Evolutionary conservation across 441 rosid genomes (phyloP).

Genomic region (Raphanus hybrid): DNA sequence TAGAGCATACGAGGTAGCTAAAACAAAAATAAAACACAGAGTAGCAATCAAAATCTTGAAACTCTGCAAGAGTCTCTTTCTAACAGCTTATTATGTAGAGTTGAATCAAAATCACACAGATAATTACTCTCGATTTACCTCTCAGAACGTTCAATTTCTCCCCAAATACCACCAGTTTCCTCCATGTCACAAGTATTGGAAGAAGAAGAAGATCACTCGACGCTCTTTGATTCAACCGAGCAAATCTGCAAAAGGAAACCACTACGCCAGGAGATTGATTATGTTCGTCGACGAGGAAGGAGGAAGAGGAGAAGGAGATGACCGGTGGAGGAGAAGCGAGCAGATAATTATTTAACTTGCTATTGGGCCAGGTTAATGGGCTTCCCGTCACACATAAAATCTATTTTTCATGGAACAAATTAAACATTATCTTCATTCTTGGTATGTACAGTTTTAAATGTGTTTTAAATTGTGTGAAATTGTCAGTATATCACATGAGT

Average conservation of each 20-base stretch:
- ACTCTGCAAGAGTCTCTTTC: too few species aligned
- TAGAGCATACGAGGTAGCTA: constrained; percentile 79
- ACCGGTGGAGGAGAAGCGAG: background rate
- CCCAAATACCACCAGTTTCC: constrained; percentile 52
- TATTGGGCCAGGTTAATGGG: constrained; percentile 2
- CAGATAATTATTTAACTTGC: constrained; percentile 2
- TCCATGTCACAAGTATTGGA: constrained; percentile 43
- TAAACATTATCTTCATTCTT: too few species aligned
- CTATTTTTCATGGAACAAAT: too few species aligned
- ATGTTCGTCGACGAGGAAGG: background rate
- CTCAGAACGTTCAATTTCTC: constrained; percentile 69
- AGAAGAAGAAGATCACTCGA: background rate
- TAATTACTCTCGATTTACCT: constrained; percentile 49
- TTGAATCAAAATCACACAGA: constrained; percentile 6
- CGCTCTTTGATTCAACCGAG: constrained; percentile 1
- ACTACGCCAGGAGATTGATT: background rate
- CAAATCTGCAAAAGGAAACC: background rate
- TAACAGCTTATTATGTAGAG: too few species aligned
- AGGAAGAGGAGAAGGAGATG: background rate
- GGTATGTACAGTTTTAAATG: too few species aligned
- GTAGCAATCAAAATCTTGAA: background rate
- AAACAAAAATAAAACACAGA: background rate
- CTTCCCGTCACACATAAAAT: too few species aligned
- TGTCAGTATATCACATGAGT: background rate
- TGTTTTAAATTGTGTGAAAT: background rate